These are phyloP conservation scores for Elongisporangium prolatum DNA, from an alignment of 352 stramenopile species.

Conservation along the genomic window DNA sequence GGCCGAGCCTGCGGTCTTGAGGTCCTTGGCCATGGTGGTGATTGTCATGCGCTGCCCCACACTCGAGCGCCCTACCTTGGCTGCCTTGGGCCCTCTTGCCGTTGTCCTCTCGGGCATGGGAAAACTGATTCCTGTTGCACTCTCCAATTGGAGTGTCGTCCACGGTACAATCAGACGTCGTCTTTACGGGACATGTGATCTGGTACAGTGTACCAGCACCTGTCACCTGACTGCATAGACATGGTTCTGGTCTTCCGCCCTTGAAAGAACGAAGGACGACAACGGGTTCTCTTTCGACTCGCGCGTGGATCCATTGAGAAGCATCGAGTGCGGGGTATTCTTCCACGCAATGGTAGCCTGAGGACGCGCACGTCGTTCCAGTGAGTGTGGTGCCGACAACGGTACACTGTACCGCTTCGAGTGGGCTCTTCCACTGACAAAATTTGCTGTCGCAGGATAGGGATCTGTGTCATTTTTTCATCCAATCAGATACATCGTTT, in stretches of 20 bases:
- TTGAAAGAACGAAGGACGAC: not conserved
- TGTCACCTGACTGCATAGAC: too few relatives aligned
- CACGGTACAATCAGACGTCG: not conserved
- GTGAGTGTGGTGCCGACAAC: not conserved
- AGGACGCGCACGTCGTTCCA: not conserved
- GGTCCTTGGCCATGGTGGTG: not conserved
- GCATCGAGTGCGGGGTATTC: not conserved
- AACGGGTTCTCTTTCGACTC: not conserved
- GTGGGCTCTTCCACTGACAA: not conserved
- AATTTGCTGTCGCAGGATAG: not conserved
- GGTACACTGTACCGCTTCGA: not conserved
- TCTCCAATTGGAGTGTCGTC: not conserved
- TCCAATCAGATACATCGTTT: not conserved
- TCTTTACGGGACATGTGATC: not conserved
- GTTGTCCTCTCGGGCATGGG: not conserved
- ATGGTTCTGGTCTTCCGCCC: not conserved
- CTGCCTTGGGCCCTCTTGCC: conserved; percentile 1
- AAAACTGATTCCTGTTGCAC: not conserved
- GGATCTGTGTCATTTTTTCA: not conserved
- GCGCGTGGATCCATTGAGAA: not conserved
- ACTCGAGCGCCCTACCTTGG: not conserved
- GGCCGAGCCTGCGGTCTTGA: not conserved
- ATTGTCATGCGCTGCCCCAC: not conserved
- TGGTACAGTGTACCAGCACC: not conserved
- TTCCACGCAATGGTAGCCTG: not conserved